Base-by-base conservation (phyloP, 805 yeast genomes). In the Metschnikowia reukaufii region DNA sequence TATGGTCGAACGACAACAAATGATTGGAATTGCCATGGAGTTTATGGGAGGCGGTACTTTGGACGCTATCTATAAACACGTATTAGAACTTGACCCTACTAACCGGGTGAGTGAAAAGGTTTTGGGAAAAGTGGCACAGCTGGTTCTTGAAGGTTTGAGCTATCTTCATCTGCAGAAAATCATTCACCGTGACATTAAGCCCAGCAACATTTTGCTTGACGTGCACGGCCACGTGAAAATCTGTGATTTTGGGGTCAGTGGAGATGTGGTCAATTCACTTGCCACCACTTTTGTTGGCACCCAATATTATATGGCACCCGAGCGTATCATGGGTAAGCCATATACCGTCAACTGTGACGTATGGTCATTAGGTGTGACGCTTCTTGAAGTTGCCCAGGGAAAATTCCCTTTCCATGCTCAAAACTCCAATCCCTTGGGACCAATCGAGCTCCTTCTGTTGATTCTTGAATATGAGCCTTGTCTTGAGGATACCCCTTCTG, bases 281-380 rank as follows among this genome's bases (percentile, higher is more conserved):
- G 98, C 98, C 1, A 88, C 96, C 1, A 94, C 99, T 0, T 94
- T 91, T 62, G 94, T 97, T 0, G 99, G 99, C 2, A 94, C 99
- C 0, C 91, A 96, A 9, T 92, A 88, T 63, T 94, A 94, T 66
- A 94, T 94, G 99, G 98, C 99, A 0, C 99, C 99, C 0, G 99
- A 94, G 66, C 77, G 99, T 57, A 92, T 94, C 42, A 88, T 88
- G 70, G 97, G 97, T 23, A 92, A 89, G 61, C 94, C 97, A 1
- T 94, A 94, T 62, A 86, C 96, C 9, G 97, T 92, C 3, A 88
- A 96, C 4, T 84, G 95, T 58, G 99, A 94, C 63, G 92, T 94
- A 13, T 94, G 99, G 99, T 90, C 97, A 1, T 68, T 94, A 27
- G 99, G 99, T 0, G 73, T 94, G 36, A 91, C 98, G 1, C 69